Conservation (phyloP, 129 eudicot genomes). For the Heracleum sosnowskyi region DNA sequence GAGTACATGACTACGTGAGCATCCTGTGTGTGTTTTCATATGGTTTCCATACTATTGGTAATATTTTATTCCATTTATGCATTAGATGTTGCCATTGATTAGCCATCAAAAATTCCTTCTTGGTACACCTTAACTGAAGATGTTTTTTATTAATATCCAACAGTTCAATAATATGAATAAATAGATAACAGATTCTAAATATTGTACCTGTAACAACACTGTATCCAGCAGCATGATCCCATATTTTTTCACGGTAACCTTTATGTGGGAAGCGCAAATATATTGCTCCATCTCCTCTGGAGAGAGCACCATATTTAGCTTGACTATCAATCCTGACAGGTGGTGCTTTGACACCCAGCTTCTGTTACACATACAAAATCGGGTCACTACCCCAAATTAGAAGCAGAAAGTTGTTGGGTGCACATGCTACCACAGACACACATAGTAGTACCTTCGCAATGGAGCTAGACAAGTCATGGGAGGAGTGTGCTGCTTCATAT, state of each 20-base stretch:
- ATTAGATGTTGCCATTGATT: neutral
- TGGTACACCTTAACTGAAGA: neutral
- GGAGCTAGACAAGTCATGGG: conserved; percentile 72
- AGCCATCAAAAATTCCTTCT: neutral
- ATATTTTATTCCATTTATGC: neutral
- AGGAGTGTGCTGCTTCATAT: conserved; percentile 84
- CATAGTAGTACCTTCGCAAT: conserved; percentile 53
- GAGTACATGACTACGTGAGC: neutral
- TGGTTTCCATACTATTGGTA: neutral
- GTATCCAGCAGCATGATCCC: conserved; percentile 99
- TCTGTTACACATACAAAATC: conserved; percentile 31
- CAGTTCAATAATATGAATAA: too few species aligned
- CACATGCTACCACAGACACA: neutral
- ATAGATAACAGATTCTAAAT: neutral
- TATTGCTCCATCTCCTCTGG: conserved; percentile 95
- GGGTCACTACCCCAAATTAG: neutral
- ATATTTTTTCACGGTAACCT: conserved; percentile 94
- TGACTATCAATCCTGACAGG: conserved; percentile 98
- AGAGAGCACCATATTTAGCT: conserved; percentile 91
- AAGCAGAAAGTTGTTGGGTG: neutral
- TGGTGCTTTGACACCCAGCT: conserved; percentile 89
- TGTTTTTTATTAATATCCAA: neutral
- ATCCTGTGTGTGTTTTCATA: neutral
- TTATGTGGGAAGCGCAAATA: conserved; percentile 84
- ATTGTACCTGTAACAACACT: conserved; percentile 75